Evolutionary conservation across 129 eudicot genomes (phyloP), one percentile per base, ranked within the genome.

Genomic region (Chrysanthemum seticuspe): DNA sequence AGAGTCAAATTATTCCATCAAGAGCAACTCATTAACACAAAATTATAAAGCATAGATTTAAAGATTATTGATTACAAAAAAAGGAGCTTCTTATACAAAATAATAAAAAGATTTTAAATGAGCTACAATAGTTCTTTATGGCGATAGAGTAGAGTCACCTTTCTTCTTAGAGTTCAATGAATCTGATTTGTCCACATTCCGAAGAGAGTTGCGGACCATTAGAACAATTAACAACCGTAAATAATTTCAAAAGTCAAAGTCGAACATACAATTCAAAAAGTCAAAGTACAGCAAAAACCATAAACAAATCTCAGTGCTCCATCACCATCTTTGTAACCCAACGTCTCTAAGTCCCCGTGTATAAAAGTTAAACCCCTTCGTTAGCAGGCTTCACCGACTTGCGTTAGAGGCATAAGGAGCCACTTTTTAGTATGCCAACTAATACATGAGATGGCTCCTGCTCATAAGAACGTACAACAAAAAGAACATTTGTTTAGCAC

Each of bases 121-220:
- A 36, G 44, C 44, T 36, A 36, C 44, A 5, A 36, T 36, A 36
- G 84, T 52, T 93, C 96, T 83, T 87, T 93, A 53, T 93, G 95
- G 72, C 95, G 84, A 81, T 36, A 93, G 87, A 78, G 96, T 92
- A 40, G 65, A 59, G 62, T 93, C 98, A 63, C 98, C 98, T 78
- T 89, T 89, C 82, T 93, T 89, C 86, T 93, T 93, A 7, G 98
- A 87, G 87, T 76, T 89, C 83, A 93, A 70, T 6, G 92, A 84
- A 93, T 79, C 81, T 93, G 98, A 70, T 89, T 80, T 62, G 98
- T 93, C 98, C 98, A 89, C 96, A 89, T 89, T 81, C 88, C 90
- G 76, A 93, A 93, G 0, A 96, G n/a, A 92, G 95, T 95, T 92
- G 87, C 80, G 74, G 44, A 34, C 67, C 58, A 52, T 9, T 6